These are phyloP conservation scores for Coemansia sp. DNA, from an alignment of 192 early-diverging fungal genomes.

Conservation along the genomic window DNA sequence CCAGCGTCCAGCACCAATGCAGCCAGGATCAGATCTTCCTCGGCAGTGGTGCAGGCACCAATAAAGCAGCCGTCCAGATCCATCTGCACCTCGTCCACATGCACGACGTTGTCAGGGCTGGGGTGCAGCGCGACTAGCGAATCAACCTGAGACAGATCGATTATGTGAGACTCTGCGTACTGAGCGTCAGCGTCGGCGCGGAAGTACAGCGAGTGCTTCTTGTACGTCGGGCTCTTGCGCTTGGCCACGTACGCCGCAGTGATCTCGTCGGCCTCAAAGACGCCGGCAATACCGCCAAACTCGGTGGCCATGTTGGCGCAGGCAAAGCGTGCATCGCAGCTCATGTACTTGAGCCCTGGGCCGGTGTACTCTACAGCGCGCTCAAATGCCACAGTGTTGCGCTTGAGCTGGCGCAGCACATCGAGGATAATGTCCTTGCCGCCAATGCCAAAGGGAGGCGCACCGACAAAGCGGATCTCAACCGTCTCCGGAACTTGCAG, in stretches of 20 bases:
- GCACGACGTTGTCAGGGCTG: constrained; percentile 73
- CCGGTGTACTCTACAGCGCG: constrained; percentile 78
- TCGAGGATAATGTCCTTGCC: constrained; percentile 81
- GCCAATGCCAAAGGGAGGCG: constrained; percentile 74
- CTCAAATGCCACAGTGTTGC: constrained; percentile 79
- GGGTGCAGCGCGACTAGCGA: constrained; percentile 70
- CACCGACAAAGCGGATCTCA: constrained; percentile 69
- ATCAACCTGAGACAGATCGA: constrained; percentile 68
- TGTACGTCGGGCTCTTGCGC: constrained; percentile 69
- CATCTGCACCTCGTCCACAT: constrained; percentile 59
- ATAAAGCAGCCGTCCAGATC: constrained; percentile 79
- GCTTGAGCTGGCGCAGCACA: constrained; percentile 76
- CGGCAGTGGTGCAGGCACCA: constrained; percentile 79
- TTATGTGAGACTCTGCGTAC: constrained; percentile 76
- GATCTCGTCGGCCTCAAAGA: constrained; percentile 72
- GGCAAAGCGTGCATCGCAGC: constrained; percentile 79
- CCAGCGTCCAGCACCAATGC: constrained; percentile 73
- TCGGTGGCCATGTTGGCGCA: constrained; percentile 83
- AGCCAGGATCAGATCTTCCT: constrained; percentile 77
- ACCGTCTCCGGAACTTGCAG: constrained; percentile 80
- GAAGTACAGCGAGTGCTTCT: constrained; percentile 69
- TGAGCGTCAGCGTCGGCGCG: constrained; percentile 68
- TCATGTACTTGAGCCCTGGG: constrained; percentile 71
- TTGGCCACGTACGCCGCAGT: constrained; percentile 71
- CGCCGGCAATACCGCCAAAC: constrained; percentile 83